A percentile compares a stretch with the other conserved stretches of the same genome.
Conservation (phyloP, 2,329 filamentous ascomycete genomes). For the Talaromyces albobiverticillius region DNA sequence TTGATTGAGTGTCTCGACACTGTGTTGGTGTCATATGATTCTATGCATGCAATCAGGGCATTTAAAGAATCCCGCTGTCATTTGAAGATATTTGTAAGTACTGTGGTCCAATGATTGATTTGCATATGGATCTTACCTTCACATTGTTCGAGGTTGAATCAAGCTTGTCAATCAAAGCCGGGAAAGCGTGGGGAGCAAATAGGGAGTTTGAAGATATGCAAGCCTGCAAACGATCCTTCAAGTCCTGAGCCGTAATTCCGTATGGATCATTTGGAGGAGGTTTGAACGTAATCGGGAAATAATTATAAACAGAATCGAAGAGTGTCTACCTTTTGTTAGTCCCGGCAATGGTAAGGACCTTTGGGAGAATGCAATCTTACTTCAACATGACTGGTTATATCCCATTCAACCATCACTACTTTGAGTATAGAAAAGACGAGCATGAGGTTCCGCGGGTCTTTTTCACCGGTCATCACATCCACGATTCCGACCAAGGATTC, state of each 20-base stretch:
- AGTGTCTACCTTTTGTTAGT: conserved; percentile 37
- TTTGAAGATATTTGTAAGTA: conserved; percentile 19
- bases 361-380: conserved; percentile 30
- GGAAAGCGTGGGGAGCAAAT: conserved; percentile 66
- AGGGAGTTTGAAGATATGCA: conserved; percentile 62
- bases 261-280: conserved; percentile 68
- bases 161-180: conserved; percentile 65
- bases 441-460: conserved; percentile 69
- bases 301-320: conserved; percentile 69
- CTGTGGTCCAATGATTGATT: background rate
- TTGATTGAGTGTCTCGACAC: conserved; percentile 63
- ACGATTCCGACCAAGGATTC: conserved; percentile 61
- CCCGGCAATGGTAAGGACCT: no score
- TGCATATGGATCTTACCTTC: conserved; percentile 45
- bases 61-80: conserved; percentile 61
- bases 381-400: conserved; percentile 59
- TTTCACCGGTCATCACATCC: conserved; percentile 65
- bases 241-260: conserved; percentile 65
- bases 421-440: conserved; percentile 65
- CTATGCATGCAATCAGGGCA: conserved; percentile 58
- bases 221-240: conserved; percentile 62
- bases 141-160: conserved; percentile 68
- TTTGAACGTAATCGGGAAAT: conserved; percentile 69
- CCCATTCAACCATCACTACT: conserved; percentile 67
- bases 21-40: conserved; percentile 57